These are phyloP conservation scores for Suillus bovinus DNA, from an alignment of 768 basidiomycete genomes.

Conservation along the genomic window DNA sequence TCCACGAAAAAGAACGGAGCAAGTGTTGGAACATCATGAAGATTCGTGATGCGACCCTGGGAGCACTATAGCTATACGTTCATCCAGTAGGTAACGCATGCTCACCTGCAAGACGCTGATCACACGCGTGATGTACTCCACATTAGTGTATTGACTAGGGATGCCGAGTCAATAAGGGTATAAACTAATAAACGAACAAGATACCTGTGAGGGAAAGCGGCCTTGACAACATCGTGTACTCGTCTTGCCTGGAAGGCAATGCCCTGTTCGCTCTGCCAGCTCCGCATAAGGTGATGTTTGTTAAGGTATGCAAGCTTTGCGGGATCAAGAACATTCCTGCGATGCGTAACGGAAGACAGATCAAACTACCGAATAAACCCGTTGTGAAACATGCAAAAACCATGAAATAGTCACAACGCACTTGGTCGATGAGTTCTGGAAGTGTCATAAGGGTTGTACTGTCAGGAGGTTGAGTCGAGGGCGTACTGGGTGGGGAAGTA, in stretches of 20 bases:
- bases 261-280: conserved; percentile 55
- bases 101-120: conserved; percentile 61
- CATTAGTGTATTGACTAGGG: conserved; percentile 46
- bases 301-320: conserved; percentile 86
- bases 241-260: conserved; percentile 55
- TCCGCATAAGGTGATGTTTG: conserved; percentile 74
- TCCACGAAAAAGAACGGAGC: conserved; percentile 80
- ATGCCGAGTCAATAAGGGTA: neutral
- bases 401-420: conserved; percentile 30
- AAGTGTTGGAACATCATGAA: conserved; percentile 67
- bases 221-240: conserved; percentile 52
- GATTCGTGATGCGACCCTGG: conserved; percentile 67
- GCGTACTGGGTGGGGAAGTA: conserved; percentile 24
- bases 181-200: neutral
- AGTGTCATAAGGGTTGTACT: conserved; percentile 64
- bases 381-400: neutral
- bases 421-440: conserved; percentile 66
- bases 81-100: neutral
- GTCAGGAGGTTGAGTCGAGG: conserved; percentile 50
- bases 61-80: neutral
- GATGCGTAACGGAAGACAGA: conserved; percentile 72
- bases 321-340: conserved; percentile 79
- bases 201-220: conserved; percentile 61
- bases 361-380: conserved; percentile 58
- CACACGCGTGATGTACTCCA: conserved; percentile 63